phyloP scores from a whole-genome alignment of 2,329 filamentous ascomycete genomes.

The Beauveria brongniartii region DNA sequence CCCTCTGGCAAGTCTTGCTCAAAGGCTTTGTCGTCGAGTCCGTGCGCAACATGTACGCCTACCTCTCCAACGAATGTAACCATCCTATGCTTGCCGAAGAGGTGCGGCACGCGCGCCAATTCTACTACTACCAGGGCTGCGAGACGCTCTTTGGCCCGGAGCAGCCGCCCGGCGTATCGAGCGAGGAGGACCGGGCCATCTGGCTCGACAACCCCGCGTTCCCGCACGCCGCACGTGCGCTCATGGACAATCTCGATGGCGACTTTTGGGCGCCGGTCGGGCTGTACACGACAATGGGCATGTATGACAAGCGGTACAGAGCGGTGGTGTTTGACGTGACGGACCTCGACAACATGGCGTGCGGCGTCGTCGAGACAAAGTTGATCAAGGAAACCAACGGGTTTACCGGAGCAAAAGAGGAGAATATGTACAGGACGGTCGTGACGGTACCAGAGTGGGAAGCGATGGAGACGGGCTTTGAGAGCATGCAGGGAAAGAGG shows the following conservation, averaged over 20 bases:
- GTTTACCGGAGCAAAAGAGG: rapidly evolving
- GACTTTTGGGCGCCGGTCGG: background rate
- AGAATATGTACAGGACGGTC: background rate
- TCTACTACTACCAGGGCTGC: background rate
- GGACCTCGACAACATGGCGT: background rate
- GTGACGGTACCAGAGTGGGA: background rate
- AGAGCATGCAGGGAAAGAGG: background rate
- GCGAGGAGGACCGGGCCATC: background rate
- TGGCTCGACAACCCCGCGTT: background rate
- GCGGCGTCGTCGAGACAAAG: background rate
- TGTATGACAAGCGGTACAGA: background rate
- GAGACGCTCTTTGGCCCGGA: background rate
- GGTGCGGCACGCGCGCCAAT: background rate
- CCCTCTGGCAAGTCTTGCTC: background rate
- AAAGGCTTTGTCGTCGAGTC: background rate
- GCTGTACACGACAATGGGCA: background rate
- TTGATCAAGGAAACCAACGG: background rate
- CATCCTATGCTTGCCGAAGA: background rate
- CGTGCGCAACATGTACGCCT: background rate
- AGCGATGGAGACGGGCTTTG: background rate
- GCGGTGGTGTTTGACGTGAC: background rate
- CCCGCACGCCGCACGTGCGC: background rate
- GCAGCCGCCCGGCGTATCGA: background rate
- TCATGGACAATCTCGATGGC: background rate
- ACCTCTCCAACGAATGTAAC: background rate